These are phyloP conservation scores for Umbelopsis sp. DNA, from an alignment of 192 early-diverging fungal genomes.

Conservation along the genomic window DNA sequence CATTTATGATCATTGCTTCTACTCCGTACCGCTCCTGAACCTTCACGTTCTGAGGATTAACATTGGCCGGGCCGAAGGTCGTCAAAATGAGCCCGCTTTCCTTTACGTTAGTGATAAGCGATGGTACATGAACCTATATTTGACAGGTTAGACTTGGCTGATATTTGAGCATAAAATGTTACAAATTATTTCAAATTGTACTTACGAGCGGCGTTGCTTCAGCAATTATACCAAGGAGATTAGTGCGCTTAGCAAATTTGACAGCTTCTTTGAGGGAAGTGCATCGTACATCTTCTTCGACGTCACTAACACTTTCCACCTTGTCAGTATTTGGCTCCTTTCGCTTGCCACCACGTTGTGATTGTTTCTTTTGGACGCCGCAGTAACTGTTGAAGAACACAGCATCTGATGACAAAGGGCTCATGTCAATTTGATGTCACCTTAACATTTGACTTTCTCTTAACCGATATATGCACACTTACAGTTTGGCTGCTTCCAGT, in stretches of 20 bases:
- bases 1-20: constrained; percentile 83
- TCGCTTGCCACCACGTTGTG: constrained; percentile 8
- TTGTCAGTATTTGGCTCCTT: constrained; percentile 16
- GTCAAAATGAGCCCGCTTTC: constrained; percentile 89
- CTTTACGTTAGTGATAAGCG: constrained; percentile 90
- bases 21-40: constrained; percentile 85
- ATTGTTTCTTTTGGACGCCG: constrained; percentile 33
- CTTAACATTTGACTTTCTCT: not conserved
- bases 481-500: constrained; percentile 99
- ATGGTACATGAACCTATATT: constrained; percentile 83
- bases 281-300: constrained; percentile 49
- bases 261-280: constrained; percentile 92
- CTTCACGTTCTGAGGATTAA: constrained; percentile 56
- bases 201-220: constrained; percentile 86
- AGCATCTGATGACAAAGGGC: constrained; percentile 46
- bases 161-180: not conserved
- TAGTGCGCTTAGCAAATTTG: constrained; percentile 88
- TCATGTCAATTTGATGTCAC: not conserved
- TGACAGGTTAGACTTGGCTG: constrained; percentile 11
- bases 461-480: constrained; percentile 28
- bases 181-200: not conserved
- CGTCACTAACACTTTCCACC: constrained; percentile 27
- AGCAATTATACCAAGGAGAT: constrained; percentile 92
- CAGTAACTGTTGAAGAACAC: constrained; percentile 93
- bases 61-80: constrained; percentile 86